These are phyloP conservation scores for Apiospora kogelbergensis DNA, from an alignment of 2,329 filamentous ascomycete species.

Conservation along the genomic window DNA sequence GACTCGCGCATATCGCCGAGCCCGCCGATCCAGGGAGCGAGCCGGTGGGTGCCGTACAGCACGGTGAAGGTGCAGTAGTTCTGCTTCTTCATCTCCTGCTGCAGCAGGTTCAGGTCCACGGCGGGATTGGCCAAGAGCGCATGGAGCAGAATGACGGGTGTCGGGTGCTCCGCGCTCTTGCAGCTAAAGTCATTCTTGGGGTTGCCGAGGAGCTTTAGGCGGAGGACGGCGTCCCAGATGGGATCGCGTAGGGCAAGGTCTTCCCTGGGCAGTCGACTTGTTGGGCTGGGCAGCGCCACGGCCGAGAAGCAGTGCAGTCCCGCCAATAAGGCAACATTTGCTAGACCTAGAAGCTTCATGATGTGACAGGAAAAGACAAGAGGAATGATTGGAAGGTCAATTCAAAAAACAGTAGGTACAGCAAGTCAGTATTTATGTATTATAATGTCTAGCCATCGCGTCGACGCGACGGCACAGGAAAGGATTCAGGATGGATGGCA, in stretches of 20 bases:
- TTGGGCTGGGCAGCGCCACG: neutral
- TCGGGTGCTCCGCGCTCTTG: constrained; percentile 18
- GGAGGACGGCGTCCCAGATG: neutral
- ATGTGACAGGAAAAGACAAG: neutral
- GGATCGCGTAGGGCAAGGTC: neutral
- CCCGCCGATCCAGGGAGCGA: constrained; percentile 38
- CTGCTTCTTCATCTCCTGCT: constrained; percentile 26
- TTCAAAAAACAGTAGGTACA: neutral
- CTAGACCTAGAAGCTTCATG: neutral
- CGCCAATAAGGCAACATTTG: neutral
- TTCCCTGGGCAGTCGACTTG: neutral
- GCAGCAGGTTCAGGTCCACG: constrained; percentile 27
- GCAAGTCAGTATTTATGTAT: neutral
- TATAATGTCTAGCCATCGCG: neutral
- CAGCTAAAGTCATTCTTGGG: constrained; percentile 25
- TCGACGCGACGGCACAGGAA: neutral
- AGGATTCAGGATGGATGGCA: neutral
- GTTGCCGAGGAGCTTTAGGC: neutral
- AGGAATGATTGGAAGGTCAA: no score
- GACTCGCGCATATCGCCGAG: constrained; percentile 37
- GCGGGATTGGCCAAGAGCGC: constrained; percentile 25
- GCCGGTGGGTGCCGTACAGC: constrained; percentile 39
- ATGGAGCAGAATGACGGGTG: constrained; percentile 51
- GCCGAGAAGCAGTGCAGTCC: neutral
- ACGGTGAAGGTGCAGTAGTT: constrained; percentile 42